Base-by-base conservation (phyloP, 352 stramenopile species). In the Globisporangium acanthophoron region DNA sequence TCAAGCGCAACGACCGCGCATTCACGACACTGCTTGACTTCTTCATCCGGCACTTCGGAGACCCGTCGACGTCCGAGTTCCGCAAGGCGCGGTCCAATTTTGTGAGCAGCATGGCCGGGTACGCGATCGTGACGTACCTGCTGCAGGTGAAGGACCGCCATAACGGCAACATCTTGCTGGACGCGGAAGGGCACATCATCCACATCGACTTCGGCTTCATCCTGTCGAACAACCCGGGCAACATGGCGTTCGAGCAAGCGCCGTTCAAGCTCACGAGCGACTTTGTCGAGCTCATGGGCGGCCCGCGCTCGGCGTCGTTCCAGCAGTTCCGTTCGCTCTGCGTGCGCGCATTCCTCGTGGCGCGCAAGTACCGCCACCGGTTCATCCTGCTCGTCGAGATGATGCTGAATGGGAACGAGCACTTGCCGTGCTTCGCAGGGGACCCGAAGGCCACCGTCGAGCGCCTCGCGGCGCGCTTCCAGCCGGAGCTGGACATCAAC, bases 191-290 rank as follows among this genome's bases (percentile, higher is more conserved):
- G 11, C 95, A 98, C 67, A 79, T 99, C 57, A 96, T 98, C 55
- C 96, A 99, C 69, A 99, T 99, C 61, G 96, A 99, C 72, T 97
- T 96, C 69, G 87, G 85, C 37, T 99, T 98, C 74, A 96, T 98
- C 66, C 87, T 99, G 61, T 79, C 94, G 33, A 97, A 91, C 52
- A 91, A 88, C 44, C 88, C 90, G 9, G 96, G 96, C 54, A 98
- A 98, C 69, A 88, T 92, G 65, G 89, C 81, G 52, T 98, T 98
- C 59, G 96, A 99, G 73, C 88, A 86, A 58, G 96, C 96, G 47
- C 96, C 96, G 15, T 99, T 99, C 75, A 99, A 99, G 74, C 84
- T 99, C n/a, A 98, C 96, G 39, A 71, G 80, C 27, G 96, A 98
- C 59, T 98, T 98, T 79, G 90, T 99, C 27, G 87, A 96, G 61